Conservation (phyloP, 2,329 filamentous ascomycete species). For the Arthrobotrys pseudoclavata region DNA sequence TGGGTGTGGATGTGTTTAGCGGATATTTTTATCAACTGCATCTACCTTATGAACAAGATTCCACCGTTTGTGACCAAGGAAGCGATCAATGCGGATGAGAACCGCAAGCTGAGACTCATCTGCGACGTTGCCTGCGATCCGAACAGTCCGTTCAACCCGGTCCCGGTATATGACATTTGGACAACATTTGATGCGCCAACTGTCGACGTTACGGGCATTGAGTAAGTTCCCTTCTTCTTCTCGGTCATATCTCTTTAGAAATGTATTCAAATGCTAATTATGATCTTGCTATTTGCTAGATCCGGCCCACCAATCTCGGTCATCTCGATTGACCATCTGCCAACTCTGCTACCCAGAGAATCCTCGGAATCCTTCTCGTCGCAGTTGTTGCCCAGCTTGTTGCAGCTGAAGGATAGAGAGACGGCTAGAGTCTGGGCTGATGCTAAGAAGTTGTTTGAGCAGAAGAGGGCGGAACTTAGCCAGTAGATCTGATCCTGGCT, state of each 20-base stretch:
- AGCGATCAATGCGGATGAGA: conserved; percentile 74
- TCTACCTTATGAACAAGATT: conserved; percentile 84
- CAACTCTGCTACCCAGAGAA: conserved; percentile 85
- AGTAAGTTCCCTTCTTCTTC: conserved; percentile 28
- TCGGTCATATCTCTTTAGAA: background rate
- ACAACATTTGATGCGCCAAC: conserved; percentile 93
- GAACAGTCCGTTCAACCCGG: conserved; percentile 78
- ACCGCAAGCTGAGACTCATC: conserved; percentile 81
- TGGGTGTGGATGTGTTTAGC: conserved; percentile 61
- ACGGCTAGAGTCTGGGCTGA: conserved; percentile 84
- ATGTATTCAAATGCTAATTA: background rate
- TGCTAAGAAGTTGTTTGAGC: conserved; percentile 84
- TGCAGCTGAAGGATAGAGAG: conserved; percentile 81
- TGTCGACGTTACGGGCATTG: conserved; percentile 68
- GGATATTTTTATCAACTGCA: conserved; percentile 87
- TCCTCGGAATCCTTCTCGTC: conserved; percentile 86
- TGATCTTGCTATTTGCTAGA: conserved; percentile 26
- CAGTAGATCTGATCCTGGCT: background rate
- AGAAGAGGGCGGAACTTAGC: conserved; percentile 79
- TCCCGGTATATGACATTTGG: conserved; percentile 85
- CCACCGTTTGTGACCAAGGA: conserved; percentile 83
- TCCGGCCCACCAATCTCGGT: conserved; percentile 76
- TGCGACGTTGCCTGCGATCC: conserved; percentile 84
- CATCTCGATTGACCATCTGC: conserved; percentile 89
- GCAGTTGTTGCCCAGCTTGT: conserved; percentile 81